Evolutionary conservation across 768 basidiomycete genomes (phyloP).

Genomic region (Tylopilus sp.): DNA sequence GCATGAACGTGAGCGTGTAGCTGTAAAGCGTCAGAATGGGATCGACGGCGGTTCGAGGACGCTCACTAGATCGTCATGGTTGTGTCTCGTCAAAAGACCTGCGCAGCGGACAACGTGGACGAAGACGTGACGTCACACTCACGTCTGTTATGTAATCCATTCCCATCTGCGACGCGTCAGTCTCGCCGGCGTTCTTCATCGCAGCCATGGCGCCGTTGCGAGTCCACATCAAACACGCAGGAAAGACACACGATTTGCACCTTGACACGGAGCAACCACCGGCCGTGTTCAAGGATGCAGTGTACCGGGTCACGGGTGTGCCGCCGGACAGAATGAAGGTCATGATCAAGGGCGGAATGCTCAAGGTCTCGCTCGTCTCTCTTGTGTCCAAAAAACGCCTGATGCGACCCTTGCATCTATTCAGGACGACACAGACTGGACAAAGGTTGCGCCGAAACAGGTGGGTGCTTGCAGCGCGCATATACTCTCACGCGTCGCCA

Average conservation of each 20-base stretch:
- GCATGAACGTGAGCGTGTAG: constrained; percentile 76
- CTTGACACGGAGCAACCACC: constrained; percentile 73
- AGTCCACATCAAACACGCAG: constrained; percentile 91
- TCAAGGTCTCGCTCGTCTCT: constrained; percentile 59
- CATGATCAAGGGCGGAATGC: constrained; percentile 88
- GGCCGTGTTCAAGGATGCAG: constrained; percentile 73
- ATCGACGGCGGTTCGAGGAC: not conserved
- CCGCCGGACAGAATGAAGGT: constrained; percentile 94
- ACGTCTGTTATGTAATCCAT: constrained; percentile 23
- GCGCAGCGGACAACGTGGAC: constrained; percentile 20
- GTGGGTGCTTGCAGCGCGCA: constrained; percentile 40
- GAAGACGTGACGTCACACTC: constrained; percentile 28
- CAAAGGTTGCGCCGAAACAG: constrained; percentile 77
- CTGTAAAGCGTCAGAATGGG: constrained; percentile 35
- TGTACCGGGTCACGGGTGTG: constrained; percentile 82
- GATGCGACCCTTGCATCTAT: not conserved
- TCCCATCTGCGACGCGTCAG: constrained; percentile 31
- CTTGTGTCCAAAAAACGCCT: not conserved
- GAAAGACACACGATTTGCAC: constrained; percentile 67
- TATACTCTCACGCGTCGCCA: constrained; percentile 2
- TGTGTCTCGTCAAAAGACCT: not conserved
- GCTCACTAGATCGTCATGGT: constrained; percentile 50
- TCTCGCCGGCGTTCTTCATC: not conserved
- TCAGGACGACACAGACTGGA: constrained; percentile 86
- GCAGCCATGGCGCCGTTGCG: constrained; percentile 56